Evolutionary conservation across 179 eudicot genomes (phyloP).

Genomic region (Pouteria campechiana): DNA sequence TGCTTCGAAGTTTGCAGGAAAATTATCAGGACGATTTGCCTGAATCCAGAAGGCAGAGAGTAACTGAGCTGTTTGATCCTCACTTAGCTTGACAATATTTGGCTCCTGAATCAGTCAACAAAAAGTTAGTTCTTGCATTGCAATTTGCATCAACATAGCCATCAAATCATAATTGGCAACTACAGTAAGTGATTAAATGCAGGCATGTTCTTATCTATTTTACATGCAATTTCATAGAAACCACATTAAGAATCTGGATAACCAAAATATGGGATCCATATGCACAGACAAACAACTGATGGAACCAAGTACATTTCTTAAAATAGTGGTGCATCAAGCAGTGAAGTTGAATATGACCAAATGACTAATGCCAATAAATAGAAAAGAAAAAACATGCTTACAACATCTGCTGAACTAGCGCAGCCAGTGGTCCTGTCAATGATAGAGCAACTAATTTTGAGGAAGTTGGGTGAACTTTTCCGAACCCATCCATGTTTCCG

Average conservation of each 20-base stretch:
- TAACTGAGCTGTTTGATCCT: conserved; percentile 74
- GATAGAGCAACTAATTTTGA: conserved; percentile 55
- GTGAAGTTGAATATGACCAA: neutral
- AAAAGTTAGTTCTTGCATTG: too few species aligned
- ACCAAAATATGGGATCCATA: too few species aligned
- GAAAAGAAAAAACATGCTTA: conserved; percentile 7
- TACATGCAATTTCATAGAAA: too few species aligned
- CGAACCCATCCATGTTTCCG: conserved; percentile 39
- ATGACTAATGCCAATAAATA: neutral
- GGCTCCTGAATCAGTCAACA: conserved; percentile 43
- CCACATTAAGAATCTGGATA: too few species aligned
- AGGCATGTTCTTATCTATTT: neutral
- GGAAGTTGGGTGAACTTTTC: conserved; percentile 55
- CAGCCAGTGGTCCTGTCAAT: conserved; percentile 57
- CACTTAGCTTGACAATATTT: conserved; percentile 51
- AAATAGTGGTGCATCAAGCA: neutral
- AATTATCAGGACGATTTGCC: conserved; percentile 75
- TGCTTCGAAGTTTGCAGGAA: conserved; percentile 79
- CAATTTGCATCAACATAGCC: too few species aligned
- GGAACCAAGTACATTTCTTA: too few species aligned
- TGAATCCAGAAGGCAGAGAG: conserved; percentile 87
- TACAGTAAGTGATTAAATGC: neutral
- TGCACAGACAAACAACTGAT: too few species aligned
- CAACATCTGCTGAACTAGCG: conserved; percentile 33
- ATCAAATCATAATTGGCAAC: neutral